Evolutionary conservation across 345 rosid genomes (phyloP).

Genomic region (Cardamine occulta): DNA sequence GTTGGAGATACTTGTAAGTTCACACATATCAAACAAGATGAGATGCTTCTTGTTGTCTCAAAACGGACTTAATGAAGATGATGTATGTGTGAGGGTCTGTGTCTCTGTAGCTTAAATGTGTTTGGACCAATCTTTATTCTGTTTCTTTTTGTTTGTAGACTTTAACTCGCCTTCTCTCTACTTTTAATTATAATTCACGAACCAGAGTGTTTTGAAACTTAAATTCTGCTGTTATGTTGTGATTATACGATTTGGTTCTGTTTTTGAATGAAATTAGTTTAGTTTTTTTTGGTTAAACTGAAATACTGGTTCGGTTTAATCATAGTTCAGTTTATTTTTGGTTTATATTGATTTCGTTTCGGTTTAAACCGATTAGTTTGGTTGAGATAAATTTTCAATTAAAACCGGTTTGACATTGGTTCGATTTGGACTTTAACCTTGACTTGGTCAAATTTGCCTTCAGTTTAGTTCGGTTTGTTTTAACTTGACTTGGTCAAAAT

Average conservation of each 20-base stretch:
- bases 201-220: background rate
- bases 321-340: background rate
- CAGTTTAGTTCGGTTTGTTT: background rate
- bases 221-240: background rate
- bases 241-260: background rate
- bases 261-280: no score
- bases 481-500: background rate
- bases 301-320: background rate
- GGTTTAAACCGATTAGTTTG: background rate
- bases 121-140: background rate
- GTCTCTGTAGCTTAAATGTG: background rate
- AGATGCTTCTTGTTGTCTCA: background rate
- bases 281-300: background rate
- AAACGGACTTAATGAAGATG: background rate
- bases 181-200: background rate
- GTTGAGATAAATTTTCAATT: background rate
- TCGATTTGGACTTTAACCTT: background rate
- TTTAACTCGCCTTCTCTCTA: background rate
- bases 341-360: background rate
- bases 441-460: background rate
- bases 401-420: background rate
- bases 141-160: background rate
- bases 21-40: background rate
- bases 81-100: background rate
- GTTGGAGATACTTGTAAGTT: background rate